Base-by-base conservation (phyloP, 140 eudicot species). In the Stevia rebaudiana region DNA sequence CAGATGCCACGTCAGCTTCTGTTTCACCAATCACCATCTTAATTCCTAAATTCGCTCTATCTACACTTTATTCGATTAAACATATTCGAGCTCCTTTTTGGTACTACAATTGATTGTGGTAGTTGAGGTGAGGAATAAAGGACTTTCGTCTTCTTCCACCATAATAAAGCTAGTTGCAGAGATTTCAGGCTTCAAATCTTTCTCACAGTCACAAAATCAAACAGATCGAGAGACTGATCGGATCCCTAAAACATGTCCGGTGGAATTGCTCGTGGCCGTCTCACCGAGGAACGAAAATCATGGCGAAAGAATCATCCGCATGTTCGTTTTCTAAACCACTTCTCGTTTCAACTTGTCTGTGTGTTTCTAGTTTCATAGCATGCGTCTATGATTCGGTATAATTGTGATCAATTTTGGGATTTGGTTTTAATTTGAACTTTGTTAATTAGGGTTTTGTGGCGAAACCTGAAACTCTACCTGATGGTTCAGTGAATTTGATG, bases 241-340 rank as follows among this genome's bases (percentile, higher is more conserved):
- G 61, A 61, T 43, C 61, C 31, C 28, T 9, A 40, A 50, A 58
- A 17, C 52, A 86, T 86, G 95, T 86, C 90, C 21, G 95, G 90
- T 11, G 95, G 90, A 17, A 86, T 86, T 40, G 87, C 90, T 49
- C 90, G 90, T 64, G 90, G 90, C 33, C 95, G 90, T 69, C 90
- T 86, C 44, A 79, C 90, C 1, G 95, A 86, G 66, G 95, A 86
- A 74, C 84, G 90, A 47, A 86, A 83, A 71, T 74, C 86, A 8
- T 86, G 95, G 95, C 83, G 95, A 24, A 86, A 78, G 74, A 83
- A 86, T 71, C 95, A 86, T 61, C 95, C 95, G 8, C 95, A 83
- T 78, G 95, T 86, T 41, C 39, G 81, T 36, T 36, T 61, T 25
- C 47, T 22, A 37, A 16, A 43, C 31, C 52, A 54, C 17, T 25